These are phyloP conservation scores for Mucor saturninus DNA, from an alignment of 371 early-diverging fungal species.

Conservation along the genomic window DNA sequence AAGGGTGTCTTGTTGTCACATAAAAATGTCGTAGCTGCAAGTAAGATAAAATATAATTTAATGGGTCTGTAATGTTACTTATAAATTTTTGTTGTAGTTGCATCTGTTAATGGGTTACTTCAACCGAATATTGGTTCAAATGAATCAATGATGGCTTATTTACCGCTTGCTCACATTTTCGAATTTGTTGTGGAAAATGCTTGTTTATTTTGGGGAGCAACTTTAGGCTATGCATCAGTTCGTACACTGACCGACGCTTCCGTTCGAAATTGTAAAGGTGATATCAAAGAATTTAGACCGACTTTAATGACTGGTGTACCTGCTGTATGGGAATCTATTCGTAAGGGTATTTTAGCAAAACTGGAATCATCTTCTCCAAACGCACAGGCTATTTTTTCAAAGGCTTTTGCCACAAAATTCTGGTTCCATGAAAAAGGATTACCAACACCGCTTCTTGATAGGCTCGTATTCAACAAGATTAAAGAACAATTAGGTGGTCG, in stretches of 20 bases:
- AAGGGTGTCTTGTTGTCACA: constrained; percentile 71
- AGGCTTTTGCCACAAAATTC: constrained; percentile 61
- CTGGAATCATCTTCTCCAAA: constrained; percentile 19
- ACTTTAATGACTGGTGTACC: constrained; percentile 82
- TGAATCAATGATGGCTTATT: constrained; percentile 78
- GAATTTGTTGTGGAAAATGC: constrained; percentile 80
- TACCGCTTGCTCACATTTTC: constrained; percentile 92
- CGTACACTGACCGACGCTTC: constrained; percentile 70
- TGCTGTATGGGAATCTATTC: constrained; percentile 79
- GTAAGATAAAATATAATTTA: constrained; percentile 58
- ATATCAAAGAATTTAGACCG: constrained; percentile 79
- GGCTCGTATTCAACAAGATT: constrained; percentile 75
- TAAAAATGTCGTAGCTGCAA: constrained; percentile 72
- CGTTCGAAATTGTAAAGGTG: constrained; percentile 72
- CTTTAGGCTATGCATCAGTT: constrained; percentile 74
- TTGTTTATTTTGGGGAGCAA: constrained; percentile 70
- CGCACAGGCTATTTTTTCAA: constrained; percentile 53
- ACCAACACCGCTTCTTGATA: constrained; percentile 66
- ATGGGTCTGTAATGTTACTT: neutral
- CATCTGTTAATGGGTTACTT: constrained; percentile 54
- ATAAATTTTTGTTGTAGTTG: constrained; percentile 41
- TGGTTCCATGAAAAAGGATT: constrained; percentile 53
- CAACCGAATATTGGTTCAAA: constrained; percentile 36
- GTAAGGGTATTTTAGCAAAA: constrained; percentile 67
- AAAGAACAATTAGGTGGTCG: constrained; percentile 78